Evolutionary conservation across 2,329 filamentous ascomycete species (phyloP).

Genomic region (Alternaria gansuensis): DNA sequence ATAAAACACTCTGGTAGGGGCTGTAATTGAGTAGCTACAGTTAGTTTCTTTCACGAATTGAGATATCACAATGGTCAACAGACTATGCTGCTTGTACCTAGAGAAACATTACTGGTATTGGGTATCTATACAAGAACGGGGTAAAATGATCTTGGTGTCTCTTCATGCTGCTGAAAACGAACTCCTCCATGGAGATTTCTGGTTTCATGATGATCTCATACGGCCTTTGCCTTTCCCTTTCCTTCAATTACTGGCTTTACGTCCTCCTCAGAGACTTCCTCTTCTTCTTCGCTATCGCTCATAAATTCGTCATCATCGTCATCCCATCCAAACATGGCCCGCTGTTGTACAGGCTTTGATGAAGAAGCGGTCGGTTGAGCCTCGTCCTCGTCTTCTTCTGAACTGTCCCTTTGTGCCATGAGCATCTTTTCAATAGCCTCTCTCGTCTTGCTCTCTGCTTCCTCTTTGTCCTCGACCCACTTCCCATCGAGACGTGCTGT

Average conservation of each 20-base stretch:
- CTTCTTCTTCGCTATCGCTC: slow-evolving; percentile 59
- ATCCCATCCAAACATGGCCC: slow-evolving; percentile 77
- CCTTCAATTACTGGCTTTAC: slow-evolving; percentile 45
- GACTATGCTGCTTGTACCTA: neutral
- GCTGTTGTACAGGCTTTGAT: slow-evolving; percentile 48
- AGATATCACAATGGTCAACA: neutral
- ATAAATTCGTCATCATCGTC: slow-evolving; percentile 69
- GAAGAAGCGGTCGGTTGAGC: slow-evolving; percentile 37
- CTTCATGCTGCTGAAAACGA: slow-evolving; percentile 9
- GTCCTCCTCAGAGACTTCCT: slow-evolving; percentile 51
- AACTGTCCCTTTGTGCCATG: slow-evolving; percentile 57
- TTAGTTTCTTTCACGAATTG: neutral
- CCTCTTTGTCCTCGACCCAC: slow-evolving; percentile 95
- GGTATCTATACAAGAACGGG: slow-evolving; percentile 23
- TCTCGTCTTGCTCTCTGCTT: slow-evolving; percentile 82
- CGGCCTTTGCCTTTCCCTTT: slow-evolving; percentile 57
- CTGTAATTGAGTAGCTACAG: neutral
- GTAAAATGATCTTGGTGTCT: slow-evolving; percentile 15
- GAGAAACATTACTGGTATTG: slow-evolving; percentile 13
- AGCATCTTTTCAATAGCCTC: slow-evolving; percentile 71
- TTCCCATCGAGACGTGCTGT: slow-evolving; percentile 76
- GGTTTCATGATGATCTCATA: slow-evolving; percentile 11
- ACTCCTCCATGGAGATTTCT: neutral
- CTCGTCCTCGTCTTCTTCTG: slow-evolving; percentile 44
- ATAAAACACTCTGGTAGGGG: neutral